Evolutionary conservation across 163 green algal genomes (phyloP).

Genomic region (Chlorella variabilis): DNA sequence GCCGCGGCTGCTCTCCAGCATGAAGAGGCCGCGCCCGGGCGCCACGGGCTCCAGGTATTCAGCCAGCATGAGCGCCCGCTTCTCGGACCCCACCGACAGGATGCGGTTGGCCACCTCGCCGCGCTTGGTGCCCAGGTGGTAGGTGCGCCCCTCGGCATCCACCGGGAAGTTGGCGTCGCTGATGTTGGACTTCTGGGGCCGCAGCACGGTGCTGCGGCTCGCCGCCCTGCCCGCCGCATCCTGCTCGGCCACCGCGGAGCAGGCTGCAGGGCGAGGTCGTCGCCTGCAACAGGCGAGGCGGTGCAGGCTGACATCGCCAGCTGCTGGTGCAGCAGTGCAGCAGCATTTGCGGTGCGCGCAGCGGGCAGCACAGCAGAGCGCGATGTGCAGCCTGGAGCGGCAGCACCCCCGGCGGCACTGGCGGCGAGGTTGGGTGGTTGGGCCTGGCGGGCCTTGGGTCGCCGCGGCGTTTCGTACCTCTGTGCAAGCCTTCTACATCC

Average conservation of each 20-base stretch:
- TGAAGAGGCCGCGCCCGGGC: constrained; percentile 51
- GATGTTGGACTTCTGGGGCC: constrained; percentile 21
- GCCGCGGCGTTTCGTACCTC: too few relatives aligned
- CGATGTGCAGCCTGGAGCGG: too few relatives aligned
- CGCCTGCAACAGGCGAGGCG: too few relatives aligned
- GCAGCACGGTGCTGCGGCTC: not conserved
- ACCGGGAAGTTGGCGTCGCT: constrained; percentile 64
- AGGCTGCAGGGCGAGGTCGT: not conserved
- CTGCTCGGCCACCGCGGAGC: not conserved
- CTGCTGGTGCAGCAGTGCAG: too few relatives aligned
- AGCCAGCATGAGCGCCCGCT: constrained; percentile 65
- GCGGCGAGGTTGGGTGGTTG: too few relatives aligned
- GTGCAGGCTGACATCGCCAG: too few relatives aligned
- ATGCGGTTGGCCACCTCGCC: constrained; percentile 79
- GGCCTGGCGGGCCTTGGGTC: too few relatives aligned
- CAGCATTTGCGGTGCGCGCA: too few relatives aligned
- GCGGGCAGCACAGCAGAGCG: too few relatives aligned
- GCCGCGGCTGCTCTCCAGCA: constrained; percentile 64
- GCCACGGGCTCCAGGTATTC: constrained; percentile 57
- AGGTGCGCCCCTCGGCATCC: constrained; percentile 66
- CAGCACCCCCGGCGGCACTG: too few relatives aligned
- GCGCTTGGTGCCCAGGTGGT: constrained; percentile 74
- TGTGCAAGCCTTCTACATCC: too few relatives aligned
- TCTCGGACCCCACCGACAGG: constrained; percentile 69
- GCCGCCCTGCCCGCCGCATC: not conserved